Conservation (phyloP, 1,284 basidiomycete species). For the Macrocystidia cucumis region DNA sequence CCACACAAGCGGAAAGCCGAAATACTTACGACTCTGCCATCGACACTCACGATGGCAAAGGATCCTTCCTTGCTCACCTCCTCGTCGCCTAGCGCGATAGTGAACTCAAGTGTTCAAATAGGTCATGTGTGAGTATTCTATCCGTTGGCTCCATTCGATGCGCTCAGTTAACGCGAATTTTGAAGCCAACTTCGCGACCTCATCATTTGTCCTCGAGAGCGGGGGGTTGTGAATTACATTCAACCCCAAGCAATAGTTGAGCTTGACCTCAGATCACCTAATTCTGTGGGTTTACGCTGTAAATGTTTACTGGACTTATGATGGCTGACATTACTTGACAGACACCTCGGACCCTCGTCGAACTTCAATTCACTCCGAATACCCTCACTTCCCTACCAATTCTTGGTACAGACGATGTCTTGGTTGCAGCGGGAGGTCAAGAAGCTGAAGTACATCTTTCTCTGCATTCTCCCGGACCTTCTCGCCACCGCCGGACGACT, state of each 20-base stretch:
- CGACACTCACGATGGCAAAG: constrained; percentile 1
- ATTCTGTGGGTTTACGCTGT: constrained; percentile 34
- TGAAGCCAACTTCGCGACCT: constrained; percentile 71
- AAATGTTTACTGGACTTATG: not conserved
- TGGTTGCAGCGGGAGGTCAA: constrained; percentile 81
- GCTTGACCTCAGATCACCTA: constrained; percentile 47
- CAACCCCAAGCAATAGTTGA: constrained; percentile 52
- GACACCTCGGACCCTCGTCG: not conserved
- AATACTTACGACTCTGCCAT: not conserved
- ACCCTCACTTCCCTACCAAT: constrained; percentile 59
- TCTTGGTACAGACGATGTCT: constrained; percentile 35
- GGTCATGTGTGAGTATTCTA: constrained; percentile 1
- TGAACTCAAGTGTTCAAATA: not conserved
- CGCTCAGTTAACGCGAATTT: not conserved
- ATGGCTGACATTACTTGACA: too few species aligned
- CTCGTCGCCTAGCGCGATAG: constrained; percentile 1
- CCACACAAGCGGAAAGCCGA: not conserved
- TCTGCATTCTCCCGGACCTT: constrained; percentile 14
- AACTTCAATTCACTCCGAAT: constrained; percentile 35
- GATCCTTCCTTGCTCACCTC: not conserved
- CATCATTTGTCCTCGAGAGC: constrained; percentile 62
- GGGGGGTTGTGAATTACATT: constrained; percentile 64
- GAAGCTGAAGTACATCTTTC: constrained; percentile 74
- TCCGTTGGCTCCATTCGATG: not conserved
- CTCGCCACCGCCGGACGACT: constrained; percentile 20